Evolutionary conservation across 1,139 yeast genomes (phyloP), one percentile per base, ranked within the genome.

Genomic region (Ogataea hybrid): DNA sequence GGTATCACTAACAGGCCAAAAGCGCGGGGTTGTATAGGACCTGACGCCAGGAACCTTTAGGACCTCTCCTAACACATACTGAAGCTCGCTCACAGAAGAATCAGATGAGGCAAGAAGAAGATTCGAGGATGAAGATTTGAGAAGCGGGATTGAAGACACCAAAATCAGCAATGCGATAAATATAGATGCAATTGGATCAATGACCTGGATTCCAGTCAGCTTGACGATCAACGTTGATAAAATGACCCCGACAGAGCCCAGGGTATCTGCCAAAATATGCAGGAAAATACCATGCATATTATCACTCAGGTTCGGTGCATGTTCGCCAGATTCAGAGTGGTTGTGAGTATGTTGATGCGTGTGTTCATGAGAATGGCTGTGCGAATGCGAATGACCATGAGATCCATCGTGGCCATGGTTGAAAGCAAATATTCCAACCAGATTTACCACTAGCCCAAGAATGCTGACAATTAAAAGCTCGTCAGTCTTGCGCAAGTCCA

Each of bases 171-270:
- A 66, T 0, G 96, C 97, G 48, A 92, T 92, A 54, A 89, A 73
- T 4, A 94, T 71, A 1, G 97, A 90, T 0, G 97, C 96, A 16
- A 92, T 64, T 0, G 99, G 97, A 59, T 92, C 99, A 22, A 73
- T 50, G 65, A 82, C 74, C 16, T 71, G 65, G 59, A 81, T 75
- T 2, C 59, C 59, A 1, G 62, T 54, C 12, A 74, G 48, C 44
- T 78, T 79, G 17, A 85, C 80, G 30, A 84, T 63, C 2, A 84
- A 44, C 0, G 98, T 92, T 0, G 97, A 89, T 0, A 87, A 64
- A 10, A 94, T 92, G 18, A 94, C 99, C 5, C 98, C 97, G 0
- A 89, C 95, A 0, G 97, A 90, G 0, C 99, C 98, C 25, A 94
- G 69, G 0, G 98, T 92, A 57, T 92, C 99, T 0, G 99, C 98